phyloP scores from a whole-genome alignment of 2,329 filamentous ascomycete species.

The Neopestalotiopsis sp. region DNA sequence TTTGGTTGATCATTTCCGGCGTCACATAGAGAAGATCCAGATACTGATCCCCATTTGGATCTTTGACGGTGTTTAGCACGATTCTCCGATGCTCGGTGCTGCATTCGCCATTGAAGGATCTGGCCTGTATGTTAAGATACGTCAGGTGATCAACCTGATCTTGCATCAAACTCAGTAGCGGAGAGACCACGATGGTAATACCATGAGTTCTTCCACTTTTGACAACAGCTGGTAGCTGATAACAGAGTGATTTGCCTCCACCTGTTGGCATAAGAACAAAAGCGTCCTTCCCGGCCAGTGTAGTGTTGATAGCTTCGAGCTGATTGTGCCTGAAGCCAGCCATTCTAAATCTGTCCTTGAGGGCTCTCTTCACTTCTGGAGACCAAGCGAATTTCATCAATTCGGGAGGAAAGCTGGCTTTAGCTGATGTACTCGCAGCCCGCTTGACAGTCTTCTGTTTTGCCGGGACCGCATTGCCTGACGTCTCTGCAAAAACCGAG shows the following conservation, averaged over 20 bases:
- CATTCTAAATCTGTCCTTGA: slow-evolving; percentile 85
- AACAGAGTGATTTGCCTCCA: slow-evolving; percentile 95
- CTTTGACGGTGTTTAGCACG: slow-evolving; percentile 69
- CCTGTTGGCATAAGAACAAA: slow-evolving; percentile 99
- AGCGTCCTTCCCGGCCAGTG: slow-evolving; percentile 82
- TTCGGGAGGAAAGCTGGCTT: slow-evolving; percentile 50
- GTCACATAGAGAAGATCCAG: slow-evolving; percentile 94
- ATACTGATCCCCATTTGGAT: slow-evolving; percentile 72
- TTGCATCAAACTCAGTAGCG: slow-evolving; percentile 93
- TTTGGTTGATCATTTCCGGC: slow-evolving; percentile 95
- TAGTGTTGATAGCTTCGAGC: slow-evolving; percentile 94
- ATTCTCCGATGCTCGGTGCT: slow-evolving; percentile 64
- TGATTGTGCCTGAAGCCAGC: slow-evolving; percentile 90
- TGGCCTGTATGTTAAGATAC: slow-evolving; percentile 77
- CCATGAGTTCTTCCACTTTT: slow-evolving; percentile 80
- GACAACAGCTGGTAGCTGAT: slow-evolving; percentile 90
- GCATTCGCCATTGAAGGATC: slow-evolving; percentile 81
- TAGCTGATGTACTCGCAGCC: slow-evolving; percentile 34
- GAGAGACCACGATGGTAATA: slow-evolving; percentile 93
- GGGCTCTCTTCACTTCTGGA: slow-evolving; percentile 77
- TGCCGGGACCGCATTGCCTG: slow-evolving; percentile 48
- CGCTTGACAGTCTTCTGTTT: slow-evolving; percentile 43
- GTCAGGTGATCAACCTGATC: slow-evolving; percentile 90
- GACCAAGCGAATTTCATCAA: slow-evolving; percentile 81
- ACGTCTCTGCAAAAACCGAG: slow-evolving; percentile 51